Conservation (phyloP, 495 filamentous ascomycete genomes). For the Podospora anserina region DNA sequence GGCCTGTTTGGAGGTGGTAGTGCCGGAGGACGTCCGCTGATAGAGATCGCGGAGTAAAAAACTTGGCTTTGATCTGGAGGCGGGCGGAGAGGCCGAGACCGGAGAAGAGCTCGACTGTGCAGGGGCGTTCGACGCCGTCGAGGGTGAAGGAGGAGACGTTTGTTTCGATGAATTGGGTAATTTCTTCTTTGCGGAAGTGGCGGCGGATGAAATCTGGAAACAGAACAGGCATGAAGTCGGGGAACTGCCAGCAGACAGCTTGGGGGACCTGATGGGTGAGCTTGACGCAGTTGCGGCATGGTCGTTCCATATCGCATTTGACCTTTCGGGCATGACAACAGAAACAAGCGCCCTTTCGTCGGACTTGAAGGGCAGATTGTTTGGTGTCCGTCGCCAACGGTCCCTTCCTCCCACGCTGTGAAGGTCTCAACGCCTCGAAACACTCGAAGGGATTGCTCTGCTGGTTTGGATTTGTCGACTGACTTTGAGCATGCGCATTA, state of each 20-base stretch:
- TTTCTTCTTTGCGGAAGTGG: slow-evolving; percentile 45
- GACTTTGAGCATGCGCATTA: slow-evolving; percentile 32
- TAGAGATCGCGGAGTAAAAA: slow-evolving; percentile 44
- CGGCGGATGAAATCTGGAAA: slow-evolving; percentile 49
- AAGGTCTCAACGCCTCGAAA: slow-evolving; percentile 43
- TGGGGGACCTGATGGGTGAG: slow-evolving; percentile 42
- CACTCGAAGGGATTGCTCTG: slow-evolving; percentile 48
- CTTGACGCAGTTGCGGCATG: slow-evolving; percentile 48
- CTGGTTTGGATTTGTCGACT: slow-evolving; percentile 11
- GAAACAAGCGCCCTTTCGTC: slow-evolving; percentile 49
- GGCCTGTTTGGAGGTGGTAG: slow-evolving; percentile 36
- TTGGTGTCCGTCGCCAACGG: slow-evolving; percentile 46
- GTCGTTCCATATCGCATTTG: slow-evolving; percentile 45
- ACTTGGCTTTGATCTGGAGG: slow-evolving; percentile 42
- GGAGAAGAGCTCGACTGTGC: slow-evolving; percentile 41
- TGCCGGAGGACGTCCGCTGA: slow-evolving; percentile 43
- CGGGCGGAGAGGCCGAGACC: slow-evolving; percentile 39
- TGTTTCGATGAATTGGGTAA: slow-evolving; percentile 41
- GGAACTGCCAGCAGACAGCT: slow-evolving; percentile 47
- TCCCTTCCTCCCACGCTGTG: slow-evolving; percentile 47
- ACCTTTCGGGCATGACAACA: slow-evolving; percentile 49
- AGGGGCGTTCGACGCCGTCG: slow-evolving; percentile 34
- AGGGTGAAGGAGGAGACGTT: slow-evolving; percentile 42
- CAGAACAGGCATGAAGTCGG: slow-evolving; percentile 43
- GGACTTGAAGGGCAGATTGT: slow-evolving; percentile 45